Base-by-base conservation (phyloP, 2,329 filamentous ascomycete genomes). In the Penicillium rolfsii region DNA sequence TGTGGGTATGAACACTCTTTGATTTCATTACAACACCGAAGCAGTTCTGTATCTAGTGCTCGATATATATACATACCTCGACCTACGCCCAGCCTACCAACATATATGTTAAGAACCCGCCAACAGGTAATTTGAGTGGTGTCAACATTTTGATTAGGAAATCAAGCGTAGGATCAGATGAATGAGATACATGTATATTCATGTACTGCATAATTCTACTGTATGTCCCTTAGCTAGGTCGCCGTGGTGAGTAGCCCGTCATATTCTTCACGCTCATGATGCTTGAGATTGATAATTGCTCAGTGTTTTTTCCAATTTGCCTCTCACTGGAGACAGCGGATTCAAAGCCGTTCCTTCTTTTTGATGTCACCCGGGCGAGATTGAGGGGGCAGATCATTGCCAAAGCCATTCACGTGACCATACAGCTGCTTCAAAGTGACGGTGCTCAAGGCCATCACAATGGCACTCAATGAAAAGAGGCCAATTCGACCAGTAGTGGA, bases 391-490 rank as follows among this genome's bases (percentile, higher is more conserved):
- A 62, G 46, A 0, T 49, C 36, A 26, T 63, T 69, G 5, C 71
- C 74, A 50, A 73, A 72, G 8, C 79, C 79, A 67, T 79, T 79
- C 12, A 80, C 67, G 55, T 80, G 81, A 2, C 83, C 85, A 76
- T 96, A 91, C 1, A 90, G 63, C 82, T 84, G 89, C 73, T 92
- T 89, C 64, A 96, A 78, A 9, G 82, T 77, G 24, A 85, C 79
- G 0, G 91, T 93, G 65, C 87, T 91, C 3, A 81, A 74, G 2
- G 90, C 88, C 86, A 96, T 93, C 16, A 91, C 76, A 1, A 84
- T 71, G 0, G 91, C 92, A 45, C 90, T 90, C 19, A 85, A 78
- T 0, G 82, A 82, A 67, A 96, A 96, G 9, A 96, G 80, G 0
- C 85, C 77, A 8, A 87, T 79, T 22, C 93, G 85, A 71, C 92